These are phyloP conservation scores for Phytophthora nicotianae DNA, from an alignment of 352 stramenopile genomes.

Conservation along the genomic window DNA sequence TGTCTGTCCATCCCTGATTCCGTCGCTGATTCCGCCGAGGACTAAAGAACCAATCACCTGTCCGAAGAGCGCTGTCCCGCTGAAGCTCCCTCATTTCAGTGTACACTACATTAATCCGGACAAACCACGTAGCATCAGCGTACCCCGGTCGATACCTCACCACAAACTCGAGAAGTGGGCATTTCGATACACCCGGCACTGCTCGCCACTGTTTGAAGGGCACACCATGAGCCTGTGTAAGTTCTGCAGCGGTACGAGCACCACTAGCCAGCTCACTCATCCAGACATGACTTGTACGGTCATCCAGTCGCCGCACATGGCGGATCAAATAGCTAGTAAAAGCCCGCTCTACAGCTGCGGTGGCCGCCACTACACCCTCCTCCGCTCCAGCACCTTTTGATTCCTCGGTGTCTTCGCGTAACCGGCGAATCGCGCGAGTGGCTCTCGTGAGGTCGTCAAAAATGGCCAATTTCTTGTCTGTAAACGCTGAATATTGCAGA, in stretches of 20 bases:
- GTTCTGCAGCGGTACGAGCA: slow-evolving; percentile 61
- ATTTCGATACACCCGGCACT: slow-evolving; percentile 77
- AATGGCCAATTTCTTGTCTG: slow-evolving; percentile 71
- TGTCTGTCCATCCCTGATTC: slow-evolving; percentile 81
- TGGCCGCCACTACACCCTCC: slow-evolving; percentile 11
- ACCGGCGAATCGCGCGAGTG: slow-evolving; percentile 50
- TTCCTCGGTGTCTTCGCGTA: slow-evolving; percentile 23
- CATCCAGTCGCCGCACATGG: slow-evolving; percentile 80
- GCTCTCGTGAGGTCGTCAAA: slow-evolving; percentile 74
- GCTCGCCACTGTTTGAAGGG: slow-evolving; percentile 87
- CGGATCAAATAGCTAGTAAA: slow-evolving; percentile 87
- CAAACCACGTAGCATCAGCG: slow-evolving; percentile 82
- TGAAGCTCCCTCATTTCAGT: slow-evolving; percentile 88
- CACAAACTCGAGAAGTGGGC: slow-evolving; percentile 79
- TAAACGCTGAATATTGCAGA: slow-evolving; percentile 86
- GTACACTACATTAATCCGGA: slow-evolving; percentile 87
- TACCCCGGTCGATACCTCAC: slow-evolving; percentile 74
- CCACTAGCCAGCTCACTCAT: slow-evolving; percentile 79
- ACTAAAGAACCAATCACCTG: slow-evolving; percentile 85
- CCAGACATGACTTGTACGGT: slow-evolving; percentile 79
- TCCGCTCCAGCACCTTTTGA: slow-evolving; percentile 2
- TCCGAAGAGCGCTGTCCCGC: slow-evolving; percentile 59
- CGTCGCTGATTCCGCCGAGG: slow-evolving; percentile 71
- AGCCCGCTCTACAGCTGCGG: slow-evolving; percentile 44
- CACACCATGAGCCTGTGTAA: slow-evolving; percentile 79